Evolutionary conservation across 257 asterid genomes (phyloP), one percentile per base, ranked within the genome.

Genomic region (Solanum chaucha): DNA sequence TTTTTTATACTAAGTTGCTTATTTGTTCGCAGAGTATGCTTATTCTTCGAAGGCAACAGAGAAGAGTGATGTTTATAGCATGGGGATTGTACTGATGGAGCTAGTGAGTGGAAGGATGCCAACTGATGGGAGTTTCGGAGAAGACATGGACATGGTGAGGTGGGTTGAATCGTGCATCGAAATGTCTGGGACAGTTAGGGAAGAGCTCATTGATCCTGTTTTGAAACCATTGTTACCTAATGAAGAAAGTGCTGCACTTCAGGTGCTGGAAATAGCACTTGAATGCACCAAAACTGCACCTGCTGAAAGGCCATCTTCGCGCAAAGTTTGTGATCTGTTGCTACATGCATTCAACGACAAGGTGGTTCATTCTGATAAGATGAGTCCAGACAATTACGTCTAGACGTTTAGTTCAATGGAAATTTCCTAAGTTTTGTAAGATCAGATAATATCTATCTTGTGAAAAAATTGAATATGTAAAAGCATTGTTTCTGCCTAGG

Each of bases 21-120:
- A 24, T 65, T 51, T 46, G 58, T 58, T 88, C 88, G 91, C 94
- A 96, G 99, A 96, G 88, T 96, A 94, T 83, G 98, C 98, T 8
- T 95, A 95, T 84, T 96, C 99, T 32, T 77, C 93, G 90, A 96
- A 92, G 85, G 98, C 99, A 6, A 92, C 96, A 0, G 99, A 96
- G 87, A 96, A 94, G 82, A 94, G 98, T 51, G 99, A 96, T 84
- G 98, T 95, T 17, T 96, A 96, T 93, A 96, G 98, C 94, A 94
- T 95, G 96, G 99, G 98, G 9, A 94, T 96, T 70, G 99, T 96
- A 94, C 94, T 96, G 3, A 92, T 95, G 97, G 99, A 96, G 95
- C 92, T 96, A 9, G 95, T 96, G 64, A 92, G 92, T 13, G 98
- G 99, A 85, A 93, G 98, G 88, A 92, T 91, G 97, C 99, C 99